phyloP scores from a whole-genome alignment of 108 stramenopile species.

The Stephanodiscus minutulus region DNA sequence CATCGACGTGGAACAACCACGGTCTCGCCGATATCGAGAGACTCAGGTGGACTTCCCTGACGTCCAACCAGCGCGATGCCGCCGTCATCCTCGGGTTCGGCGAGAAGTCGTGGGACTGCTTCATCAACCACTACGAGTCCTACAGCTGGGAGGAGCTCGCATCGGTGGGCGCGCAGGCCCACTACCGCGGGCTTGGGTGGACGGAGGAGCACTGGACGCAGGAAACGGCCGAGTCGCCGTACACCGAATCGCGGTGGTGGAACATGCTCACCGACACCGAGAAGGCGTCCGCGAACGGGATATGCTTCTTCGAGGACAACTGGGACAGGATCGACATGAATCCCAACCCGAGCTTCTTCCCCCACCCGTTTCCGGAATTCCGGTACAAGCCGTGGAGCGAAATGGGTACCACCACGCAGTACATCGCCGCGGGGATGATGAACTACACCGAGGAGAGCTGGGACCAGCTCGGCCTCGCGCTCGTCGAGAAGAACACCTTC shows the following conservation, averaged over 20 bases:
- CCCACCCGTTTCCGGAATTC: constrained; percentile 36
- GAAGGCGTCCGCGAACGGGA: constrained; percentile 29
- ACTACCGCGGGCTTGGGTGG: constrained; percentile 44
- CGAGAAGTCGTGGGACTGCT: constrained; percentile 51
- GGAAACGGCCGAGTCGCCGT: constrained; percentile 14
- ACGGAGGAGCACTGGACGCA: constrained; percentile 34
- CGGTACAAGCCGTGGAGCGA: constrained; percentile 49
- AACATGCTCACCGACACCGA: constrained; percentile 32
- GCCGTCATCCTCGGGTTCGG: constrained; percentile 39
- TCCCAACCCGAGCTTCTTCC: constrained; percentile 41
- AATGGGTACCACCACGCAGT: constrained; percentile 12
- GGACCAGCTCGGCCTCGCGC: constrained; percentile 34
- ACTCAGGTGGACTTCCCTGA: constrained; percentile 29
- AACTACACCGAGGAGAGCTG: constrained; percentile 41
- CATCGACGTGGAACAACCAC: constrained; percentile 42
- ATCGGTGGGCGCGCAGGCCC: constrained; percentile 4
- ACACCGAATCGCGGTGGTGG: constrained; percentile 48
- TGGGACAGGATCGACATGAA: constrained; percentile 52
- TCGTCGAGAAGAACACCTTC: constrained; percentile 47
- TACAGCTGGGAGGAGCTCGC: constrained; percentile 45
- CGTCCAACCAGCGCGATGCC: constrained; percentile 23
- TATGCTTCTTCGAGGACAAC: constrained; percentile 58
- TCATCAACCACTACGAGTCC: constrained; percentile 48
- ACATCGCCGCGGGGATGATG: constrained; percentile 16
- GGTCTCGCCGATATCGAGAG: constrained; percentile 26